A percentile compares a stretch with the other conserved stretches of the same genome.
Evolutionary conservation across 1,284 basidiomycete genomes (phyloP).

Genomic region (Hemileia vastatrix): DNA sequence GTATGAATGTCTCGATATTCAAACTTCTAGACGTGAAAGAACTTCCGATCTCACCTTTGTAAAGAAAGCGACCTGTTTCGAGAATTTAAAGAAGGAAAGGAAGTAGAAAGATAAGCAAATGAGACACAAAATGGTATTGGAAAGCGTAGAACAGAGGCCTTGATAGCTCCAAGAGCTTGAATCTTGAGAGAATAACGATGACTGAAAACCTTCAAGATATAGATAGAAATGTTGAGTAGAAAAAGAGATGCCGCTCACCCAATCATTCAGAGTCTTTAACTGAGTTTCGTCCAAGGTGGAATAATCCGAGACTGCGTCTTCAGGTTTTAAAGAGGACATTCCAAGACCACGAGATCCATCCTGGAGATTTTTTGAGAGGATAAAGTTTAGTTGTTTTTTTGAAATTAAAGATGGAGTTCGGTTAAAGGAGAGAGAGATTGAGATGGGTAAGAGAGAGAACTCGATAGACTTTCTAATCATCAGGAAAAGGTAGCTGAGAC

Average conservation of each 20-base stretch:
- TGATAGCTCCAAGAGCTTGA: no score
- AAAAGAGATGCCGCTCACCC: conserved; percentile 49
- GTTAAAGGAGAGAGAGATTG: background rate
- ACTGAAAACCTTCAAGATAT: background rate
- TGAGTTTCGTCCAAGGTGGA: conserved; percentile 64
- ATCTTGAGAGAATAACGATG: background rate
- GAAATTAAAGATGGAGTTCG: background rate
- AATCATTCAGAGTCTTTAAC: conserved; percentile 74
- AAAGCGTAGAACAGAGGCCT: background rate
- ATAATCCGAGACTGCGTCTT: conserved; percentile 83
- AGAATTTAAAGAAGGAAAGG: conserved; percentile 50
- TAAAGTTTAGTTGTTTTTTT: background rate
- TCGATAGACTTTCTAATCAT: background rate
- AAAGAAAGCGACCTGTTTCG: conserved; percentile 58
- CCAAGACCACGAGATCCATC: conserved; percentile 47
- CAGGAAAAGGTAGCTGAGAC: no score
- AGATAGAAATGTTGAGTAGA: no score
- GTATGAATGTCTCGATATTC: background rate
- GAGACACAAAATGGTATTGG: no score
- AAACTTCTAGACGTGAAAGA: background rate
- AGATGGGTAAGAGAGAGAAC: conserved; percentile 14
- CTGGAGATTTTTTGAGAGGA: conserved; percentile 9
- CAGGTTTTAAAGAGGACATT: conserved; percentile 69
- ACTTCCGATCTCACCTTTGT: conserved; percentile 18
- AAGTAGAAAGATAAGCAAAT: background rate